phyloP scores from a whole-genome alignment of 2,329 filamentous ascomycete species.

The Geosmithia morbida region DNA sequence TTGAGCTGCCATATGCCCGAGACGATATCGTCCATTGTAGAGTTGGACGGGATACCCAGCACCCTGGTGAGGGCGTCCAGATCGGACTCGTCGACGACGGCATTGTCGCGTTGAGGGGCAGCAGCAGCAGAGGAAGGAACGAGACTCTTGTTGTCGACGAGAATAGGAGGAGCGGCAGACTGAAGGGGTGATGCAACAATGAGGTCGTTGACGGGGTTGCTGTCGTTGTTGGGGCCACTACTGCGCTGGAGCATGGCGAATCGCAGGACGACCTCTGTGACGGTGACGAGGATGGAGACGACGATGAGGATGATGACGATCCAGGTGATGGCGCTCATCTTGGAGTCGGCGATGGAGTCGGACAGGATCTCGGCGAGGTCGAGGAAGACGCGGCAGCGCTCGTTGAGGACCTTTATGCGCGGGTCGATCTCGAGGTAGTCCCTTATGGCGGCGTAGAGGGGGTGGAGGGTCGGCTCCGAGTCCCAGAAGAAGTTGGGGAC shows the following conservation, averaged over 20 bases:
- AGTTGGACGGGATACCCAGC: slow-evolving; percentile 17
- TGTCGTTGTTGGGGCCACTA: neutral
- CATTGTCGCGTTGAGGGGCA: neutral
- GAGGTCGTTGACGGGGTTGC: neutral
- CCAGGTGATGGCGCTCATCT: slow-evolving; percentile 95
- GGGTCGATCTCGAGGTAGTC: slow-evolving; percentile 97
- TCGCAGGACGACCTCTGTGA: slow-evolving; percentile 73
- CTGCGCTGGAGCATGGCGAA: slow-evolving; percentile 52
- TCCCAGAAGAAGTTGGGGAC: slow-evolving; percentile 99
- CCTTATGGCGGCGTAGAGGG: slow-evolving; percentile 83
- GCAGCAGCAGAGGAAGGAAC: neutral
- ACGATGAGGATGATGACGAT: slow-evolving; percentile 93
- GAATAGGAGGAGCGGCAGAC: slow-evolving; percentile 3
- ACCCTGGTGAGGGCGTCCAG: slow-evolving; percentile 19
- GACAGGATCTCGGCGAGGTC: slow-evolving; percentile 91
- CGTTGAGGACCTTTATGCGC: slow-evolving; percentile 91
- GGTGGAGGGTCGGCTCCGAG: slow-evolving; percentile 85
- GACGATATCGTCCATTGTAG: slow-evolving; percentile 18
- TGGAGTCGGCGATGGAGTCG: slow-evolving; percentile 82
- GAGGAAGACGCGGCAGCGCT: slow-evolving; percentile 89
- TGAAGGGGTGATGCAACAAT: slow-evolving; percentile 3
- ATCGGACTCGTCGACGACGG: slow-evolving; percentile 7
- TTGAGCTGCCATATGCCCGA: slow-evolving; percentile 16
- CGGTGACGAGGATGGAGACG: slow-evolving; percentile 80
- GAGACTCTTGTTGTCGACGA: neutral